Percentiles rank a stretch among this genome's conserved stretches.
These are phyloP conservation scores for Macaranga tanarius DNA, from an alignment of 441 rosid genomes.

Conservation along the genomic window DNA sequence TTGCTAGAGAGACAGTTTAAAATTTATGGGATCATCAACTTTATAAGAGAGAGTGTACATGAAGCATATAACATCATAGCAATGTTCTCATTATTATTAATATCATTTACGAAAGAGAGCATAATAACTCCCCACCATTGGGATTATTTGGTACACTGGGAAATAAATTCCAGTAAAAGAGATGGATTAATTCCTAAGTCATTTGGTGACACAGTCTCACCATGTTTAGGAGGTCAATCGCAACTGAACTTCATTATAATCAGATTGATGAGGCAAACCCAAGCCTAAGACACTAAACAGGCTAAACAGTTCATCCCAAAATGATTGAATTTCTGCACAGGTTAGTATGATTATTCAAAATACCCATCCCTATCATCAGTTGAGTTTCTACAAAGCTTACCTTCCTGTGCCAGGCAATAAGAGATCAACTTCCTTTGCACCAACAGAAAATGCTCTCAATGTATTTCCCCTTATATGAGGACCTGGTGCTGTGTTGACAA, in stretches of 20 bases:
- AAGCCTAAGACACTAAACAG: neutral
- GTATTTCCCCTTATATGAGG: conserved; percentile 92
- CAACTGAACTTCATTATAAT: neutral
- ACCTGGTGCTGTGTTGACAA: conserved; percentile 75
- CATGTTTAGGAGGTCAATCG: neutral
- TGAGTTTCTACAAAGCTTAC: conserved; percentile 33
- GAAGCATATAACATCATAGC: neutral
- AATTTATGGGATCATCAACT: neutral
- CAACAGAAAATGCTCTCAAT: conserved; percentile 71
- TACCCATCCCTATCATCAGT: neutral
- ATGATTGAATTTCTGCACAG: neutral
- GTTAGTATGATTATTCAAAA: too few relatives aligned
- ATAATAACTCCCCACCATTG: neutral
- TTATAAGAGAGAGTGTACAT: too few relatives aligned
- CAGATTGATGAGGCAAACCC: neutral
- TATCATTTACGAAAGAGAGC: neutral
- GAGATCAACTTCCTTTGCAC: conserved; percentile 93
- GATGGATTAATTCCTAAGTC: neutral
- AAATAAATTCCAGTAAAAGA: neutral
- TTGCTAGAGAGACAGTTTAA: neutral
- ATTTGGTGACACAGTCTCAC: neutral
- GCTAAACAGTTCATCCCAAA: neutral
- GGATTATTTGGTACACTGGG: neutral
- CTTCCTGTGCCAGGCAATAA: conserved; percentile 92
- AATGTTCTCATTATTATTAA: too few relatives aligned